Evolutionary conservation across 805 yeast species (phyloP).

Genomic region (Pichia pseudocactophila): DNA sequence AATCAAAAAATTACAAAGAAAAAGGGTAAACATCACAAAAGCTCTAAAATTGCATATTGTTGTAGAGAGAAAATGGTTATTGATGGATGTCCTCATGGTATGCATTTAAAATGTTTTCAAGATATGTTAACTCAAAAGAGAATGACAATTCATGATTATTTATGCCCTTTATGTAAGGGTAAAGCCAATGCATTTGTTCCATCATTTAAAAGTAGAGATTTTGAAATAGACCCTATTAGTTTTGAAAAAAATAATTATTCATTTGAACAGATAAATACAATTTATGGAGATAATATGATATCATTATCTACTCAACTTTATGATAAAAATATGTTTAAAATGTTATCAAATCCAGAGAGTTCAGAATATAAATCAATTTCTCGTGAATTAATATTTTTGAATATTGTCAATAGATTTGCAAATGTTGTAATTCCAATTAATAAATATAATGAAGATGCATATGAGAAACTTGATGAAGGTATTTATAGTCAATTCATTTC

Average conservation of each 20-base stretch:
- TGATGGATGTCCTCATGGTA: constrained; percentile 44
- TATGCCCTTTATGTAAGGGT: constrained; percentile 45
- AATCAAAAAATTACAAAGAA: constrained; percentile 10
- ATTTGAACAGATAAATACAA: not conserved
- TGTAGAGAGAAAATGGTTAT: constrained; percentile 26
- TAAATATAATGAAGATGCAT: not conserved
- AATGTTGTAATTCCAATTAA: constrained; percentile 1
- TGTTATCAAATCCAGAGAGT: constrained; percentile 17
- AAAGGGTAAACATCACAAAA: constrained; percentile 1
- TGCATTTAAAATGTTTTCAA: constrained; percentile 39
- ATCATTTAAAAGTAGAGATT: constrained; percentile 25
- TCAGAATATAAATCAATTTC: constrained; percentile 5
- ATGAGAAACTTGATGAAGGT: constrained; percentile 1
- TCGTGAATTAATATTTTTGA: not conserved
- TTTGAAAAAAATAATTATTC: constrained; percentile 3
- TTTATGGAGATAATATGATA: constrained; percentile 25
- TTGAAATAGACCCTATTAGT: constrained; percentile 18
- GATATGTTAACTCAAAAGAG: constrained; percentile 22
- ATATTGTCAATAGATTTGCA: not conserved
- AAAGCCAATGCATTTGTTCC: constrained; percentile 39
- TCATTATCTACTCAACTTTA: constrained; percentile 22
- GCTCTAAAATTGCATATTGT: constrained; percentile 9
- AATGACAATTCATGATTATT: constrained; percentile 18
- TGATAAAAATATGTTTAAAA: constrained; percentile 20
- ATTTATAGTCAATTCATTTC: constrained; percentile 15